These are phyloP conservation scores for Withania somnifera DNA, from an alignment of 305 asterid species.

Conservation along the genomic window DNA sequence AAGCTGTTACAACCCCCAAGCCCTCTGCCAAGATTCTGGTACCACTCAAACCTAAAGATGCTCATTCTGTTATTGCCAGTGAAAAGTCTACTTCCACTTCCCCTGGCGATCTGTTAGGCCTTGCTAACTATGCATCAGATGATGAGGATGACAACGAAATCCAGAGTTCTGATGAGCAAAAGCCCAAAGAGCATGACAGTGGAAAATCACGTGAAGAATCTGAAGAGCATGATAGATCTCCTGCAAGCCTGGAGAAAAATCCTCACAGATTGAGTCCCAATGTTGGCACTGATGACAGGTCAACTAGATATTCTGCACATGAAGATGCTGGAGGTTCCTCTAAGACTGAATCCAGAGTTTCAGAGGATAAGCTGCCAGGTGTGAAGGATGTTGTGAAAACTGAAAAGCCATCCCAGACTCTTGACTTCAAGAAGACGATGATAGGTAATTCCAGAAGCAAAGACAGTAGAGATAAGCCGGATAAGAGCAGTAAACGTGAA, in stretches of 20 bases:
- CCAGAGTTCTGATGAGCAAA: constrained; percentile 38
- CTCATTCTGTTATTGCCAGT: constrained; percentile 31
- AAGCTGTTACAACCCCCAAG: constrained; percentile 37
- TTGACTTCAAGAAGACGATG: constrained; percentile 22
- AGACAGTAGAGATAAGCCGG: constrained; percentile 26
- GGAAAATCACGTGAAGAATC: constrained; percentile 34
- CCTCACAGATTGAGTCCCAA: constrained; percentile 18
- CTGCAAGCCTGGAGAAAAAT: constrained; percentile 19
- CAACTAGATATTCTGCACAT: constrained; percentile 15
- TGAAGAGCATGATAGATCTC: constrained; percentile 14
- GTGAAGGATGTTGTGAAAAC: constrained; percentile 25
- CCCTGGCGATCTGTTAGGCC: constrained; percentile 71
- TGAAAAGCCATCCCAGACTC: constrained; percentile 33
- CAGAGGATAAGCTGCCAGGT: constrained; percentile 22
- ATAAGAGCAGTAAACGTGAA: constrained; percentile 40
- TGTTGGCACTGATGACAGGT: constrained; percentile 15
- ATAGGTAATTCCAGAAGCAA: constrained; percentile 24
- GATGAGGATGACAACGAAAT: constrained; percentile 61
- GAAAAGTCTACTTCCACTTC: constrained; percentile 50
- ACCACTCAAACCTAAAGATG: constrained; percentile 40
- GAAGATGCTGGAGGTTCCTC: constrained; percentile 23
- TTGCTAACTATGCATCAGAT: constrained; percentile 85
- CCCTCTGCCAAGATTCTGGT: constrained; percentile 52
- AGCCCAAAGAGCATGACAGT: constrained; percentile 33
- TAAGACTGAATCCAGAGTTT: constrained; percentile 19